Evolutionary conservation across 768 basidiomycete genomes (phyloP).

Genomic region (Austroboletus eburneus): DNA sequence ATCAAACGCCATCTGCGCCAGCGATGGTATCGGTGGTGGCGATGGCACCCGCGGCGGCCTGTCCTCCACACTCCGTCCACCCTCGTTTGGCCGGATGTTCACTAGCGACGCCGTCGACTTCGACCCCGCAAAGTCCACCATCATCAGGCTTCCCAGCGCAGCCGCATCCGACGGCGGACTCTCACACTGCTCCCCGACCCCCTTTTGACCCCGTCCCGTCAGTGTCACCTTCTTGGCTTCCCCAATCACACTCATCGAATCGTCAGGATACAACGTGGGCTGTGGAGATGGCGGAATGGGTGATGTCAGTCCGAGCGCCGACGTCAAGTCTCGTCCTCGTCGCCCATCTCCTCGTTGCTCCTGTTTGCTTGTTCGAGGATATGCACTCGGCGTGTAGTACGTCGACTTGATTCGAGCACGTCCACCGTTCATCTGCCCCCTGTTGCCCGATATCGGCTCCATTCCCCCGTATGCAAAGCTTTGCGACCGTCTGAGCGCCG

Average conservation of each 20-base stretch:
- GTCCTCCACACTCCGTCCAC: conserved; percentile 40
- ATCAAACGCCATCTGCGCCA: conserved; percentile 71
- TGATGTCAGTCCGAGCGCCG: conserved; percentile 35
- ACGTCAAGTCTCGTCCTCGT: conserved; percentile 38
- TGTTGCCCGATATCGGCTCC: conserved; percentile 34
- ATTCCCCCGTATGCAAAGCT: conserved; percentile 52
- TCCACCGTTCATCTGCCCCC: conserved; percentile 38
- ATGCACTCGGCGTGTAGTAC: conserved; percentile 53
- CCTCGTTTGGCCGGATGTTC: conserved; percentile 27
- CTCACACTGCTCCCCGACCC: conserved; percentile 24
- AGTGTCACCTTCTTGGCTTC: conserved; percentile 28
- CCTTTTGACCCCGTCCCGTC: conserved; percentile 30
- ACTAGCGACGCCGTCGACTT: conserved; percentile 33
- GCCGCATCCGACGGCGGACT: conserved; percentile 38
- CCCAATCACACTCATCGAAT: conserved; percentile 61
- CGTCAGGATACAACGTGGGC: conserved; percentile 66
- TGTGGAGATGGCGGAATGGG: conserved; percentile 49
- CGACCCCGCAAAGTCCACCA: conserved; percentile 49
- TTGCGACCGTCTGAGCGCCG: conserved; percentile 28
- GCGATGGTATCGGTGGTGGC: conserved; percentile 66
- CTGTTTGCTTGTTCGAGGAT: conserved; percentile 45
- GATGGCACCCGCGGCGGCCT: conserved; percentile 78
- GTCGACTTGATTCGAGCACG: conserved; percentile 67
- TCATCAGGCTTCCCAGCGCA: conserved; percentile 56
- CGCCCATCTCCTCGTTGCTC: too few species aligned